Percentiles rank a stretch among this genome's conserved stretches.
phyloP scores from a whole-genome alignment of 257 asterid genomes.

The Gentiana macrophylla region DNA sequence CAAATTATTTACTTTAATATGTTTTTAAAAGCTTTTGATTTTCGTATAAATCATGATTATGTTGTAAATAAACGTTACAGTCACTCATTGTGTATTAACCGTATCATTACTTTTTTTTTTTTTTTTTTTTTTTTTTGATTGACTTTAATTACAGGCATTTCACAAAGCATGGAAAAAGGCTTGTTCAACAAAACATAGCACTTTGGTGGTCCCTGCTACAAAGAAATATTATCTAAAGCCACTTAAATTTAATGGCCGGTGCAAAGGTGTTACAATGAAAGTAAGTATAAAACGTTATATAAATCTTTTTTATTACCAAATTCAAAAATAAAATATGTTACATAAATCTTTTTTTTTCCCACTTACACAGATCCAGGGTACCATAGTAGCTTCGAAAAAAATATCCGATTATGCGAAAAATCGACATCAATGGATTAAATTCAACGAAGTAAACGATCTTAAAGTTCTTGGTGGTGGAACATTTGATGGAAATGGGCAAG shows the following conservation, averaged over 20 bases:
- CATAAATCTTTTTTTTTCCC: background rate
- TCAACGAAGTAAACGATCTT: conserved; percentile 41
- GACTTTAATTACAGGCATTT: conserved; percentile 46
- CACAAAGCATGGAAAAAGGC: conserved; percentile 59
- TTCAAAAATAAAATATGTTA: background rate
- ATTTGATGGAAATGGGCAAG: conserved; percentile 67
- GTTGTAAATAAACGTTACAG: no score
- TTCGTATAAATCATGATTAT: no score
- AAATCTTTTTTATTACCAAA: background rate
- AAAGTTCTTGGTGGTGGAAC: conserved; percentile 64
- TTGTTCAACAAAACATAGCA: conserved; percentile 34
- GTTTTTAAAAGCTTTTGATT: background rate
- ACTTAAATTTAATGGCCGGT: conserved; percentile 56
- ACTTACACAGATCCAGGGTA: conserved; percentile 49
- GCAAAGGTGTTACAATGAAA: conserved; percentile 44
- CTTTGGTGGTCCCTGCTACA: conserved; percentile 40
- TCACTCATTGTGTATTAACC: no score
- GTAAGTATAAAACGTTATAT: conserved; percentile 19
- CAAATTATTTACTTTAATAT: background rate
- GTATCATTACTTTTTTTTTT: background rate
- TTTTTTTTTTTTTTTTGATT: background rate
- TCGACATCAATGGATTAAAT: conserved; percentile 59
- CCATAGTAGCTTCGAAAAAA: conserved; percentile 44
- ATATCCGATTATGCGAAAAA: conserved; percentile 34
- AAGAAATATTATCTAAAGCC: conserved; percentile 57